Evolutionary conservation across 1,139 yeast species (phyloP), one percentile per base, ranked within the genome.

Genomic region (Blastobotrys aristatus): DNA sequence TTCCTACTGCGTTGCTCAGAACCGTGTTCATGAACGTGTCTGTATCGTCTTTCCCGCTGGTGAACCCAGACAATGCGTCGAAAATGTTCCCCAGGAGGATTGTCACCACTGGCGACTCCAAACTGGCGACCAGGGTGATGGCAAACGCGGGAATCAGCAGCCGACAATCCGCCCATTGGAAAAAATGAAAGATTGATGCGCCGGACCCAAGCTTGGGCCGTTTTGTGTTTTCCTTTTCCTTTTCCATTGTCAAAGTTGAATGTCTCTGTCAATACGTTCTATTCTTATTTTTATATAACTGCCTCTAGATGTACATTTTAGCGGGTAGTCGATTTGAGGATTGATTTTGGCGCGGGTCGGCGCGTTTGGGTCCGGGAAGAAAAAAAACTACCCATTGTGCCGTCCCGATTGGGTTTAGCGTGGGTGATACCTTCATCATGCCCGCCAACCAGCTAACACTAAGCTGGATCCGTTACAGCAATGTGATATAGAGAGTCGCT

Each of bases 61-160:
- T 62, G 43, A 71, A 73, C 0, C 63, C 57, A 1, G 79, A 62
- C 8, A 88, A 66, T 2, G 74, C 67, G 10, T 71, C 67, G 58
- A 88, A 85, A 1, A 84, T 73, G 50, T 75, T 67, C 1, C 95
- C 95, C 50, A 82, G 76, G 10, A 88, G 58, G 4, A 84, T 71
- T 0, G 94, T 79, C 30, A 81, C 75, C 0, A 77, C 72, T 0
- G 95, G 85, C 0, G 85, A 76, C 0, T 78, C 75, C 2, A 74
- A 62, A 0, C 85, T 80, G 14, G 80, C 70, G 0, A 70, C 57
- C 1, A 64, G 35, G 1, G 76, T 66, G 4, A 68, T 48, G 0
- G 60, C 2, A 0, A 55, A 11, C 2, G 65, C 61, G 0, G 61
- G 47, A 8, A 53, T n/a, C 6, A 69, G 34, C 1, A 65, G 38